phyloP scores from a whole-genome alignment of 106 monocot genomes.

The Xerophyta viscosa region DNA sequence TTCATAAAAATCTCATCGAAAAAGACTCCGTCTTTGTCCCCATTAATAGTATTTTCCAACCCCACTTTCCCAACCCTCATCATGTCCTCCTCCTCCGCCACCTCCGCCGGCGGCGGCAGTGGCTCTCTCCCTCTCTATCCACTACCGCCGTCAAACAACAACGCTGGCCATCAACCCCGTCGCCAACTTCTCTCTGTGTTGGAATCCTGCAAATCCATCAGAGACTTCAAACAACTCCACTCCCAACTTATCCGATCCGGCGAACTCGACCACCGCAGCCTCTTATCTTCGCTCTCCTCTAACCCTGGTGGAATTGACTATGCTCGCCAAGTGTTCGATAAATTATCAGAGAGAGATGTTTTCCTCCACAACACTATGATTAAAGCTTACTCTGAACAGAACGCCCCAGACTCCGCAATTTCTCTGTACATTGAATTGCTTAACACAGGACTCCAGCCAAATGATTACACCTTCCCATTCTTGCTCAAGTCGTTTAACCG shows the following conservation, averaged over 20 bases:
- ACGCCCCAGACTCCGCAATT: slow-evolving; percentile 23
- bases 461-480: slow-evolving; percentile 44
- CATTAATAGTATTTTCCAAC: neutral
- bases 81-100: neutral
- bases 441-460: slow-evolving; percentile 15
- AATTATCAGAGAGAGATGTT: slow-evolving; percentile 24
- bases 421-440: slow-evolving; percentile 38
- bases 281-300: slow-evolving; percentile 31
- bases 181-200: slow-evolving; percentile 20
- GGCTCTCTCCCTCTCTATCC: too few species aligned
- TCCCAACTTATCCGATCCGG: slow-evolving; percentile 39
- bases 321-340: slow-evolving; percentile 47
- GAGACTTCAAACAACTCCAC: slow-evolving; percentile 49
- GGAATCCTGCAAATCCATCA: slow-evolving; percentile 32
- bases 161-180: too few species aligned
- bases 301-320: slow-evolving; percentile 23
- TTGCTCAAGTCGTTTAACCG: slow-evolving; percentile 34
- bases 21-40: neutral
- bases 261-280: slow-evolving; percentile 8
- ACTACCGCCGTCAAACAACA: too few species aligned
- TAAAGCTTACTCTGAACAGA: slow-evolving; percentile 22
- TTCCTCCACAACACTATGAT: slow-evolving; percentile 39
- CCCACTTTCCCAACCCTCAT: slow-evolving; percentile 4
- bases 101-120: neutral
- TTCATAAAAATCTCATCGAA: neutral